Base-by-base conservation (phyloP, 495 filamentous ascomycete species). In the Clavariopsis aquatica region DNA sequence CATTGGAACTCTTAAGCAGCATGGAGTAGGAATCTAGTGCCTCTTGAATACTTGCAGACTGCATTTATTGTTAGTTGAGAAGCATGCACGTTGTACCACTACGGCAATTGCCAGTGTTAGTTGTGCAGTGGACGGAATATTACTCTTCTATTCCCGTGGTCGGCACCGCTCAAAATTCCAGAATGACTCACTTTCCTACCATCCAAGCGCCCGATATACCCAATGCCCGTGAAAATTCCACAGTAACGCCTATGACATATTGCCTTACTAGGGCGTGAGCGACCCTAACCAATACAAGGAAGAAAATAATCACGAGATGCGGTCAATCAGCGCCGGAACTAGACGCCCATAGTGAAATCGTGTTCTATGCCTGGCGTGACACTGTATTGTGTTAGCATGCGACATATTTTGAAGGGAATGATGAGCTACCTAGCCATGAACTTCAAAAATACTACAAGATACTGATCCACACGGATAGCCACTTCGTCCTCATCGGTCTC, bases 311-410 rank as follows among this genome's bases (percentile, higher is more conserved):
- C 23, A 46, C 7, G 29, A 58, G 52, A 5, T 34, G 45, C 4
- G 20, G 12, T 57, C 19, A 47, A 57, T 23, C 36, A 2, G 29
- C 36, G 31, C 19, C 20, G 24, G 55, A 12, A 34, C 49, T 75
- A 97, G 28, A 98, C 87, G 1, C 93, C 91, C 93, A 98, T 98
- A 1, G 94, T 98, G 75, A 95, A 97, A 74, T 98, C 94, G 73
- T 98, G 90, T 78, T 98, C 94, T 74, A 98, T 97, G 15, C 92
- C 92, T 8, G 94, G 94, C 23, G 93, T 97, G 26, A 98, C 93
- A 63, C 89, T 71, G 46, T 24, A 9, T 38, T 34, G 38, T 6
- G 34, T 66, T 49, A 70, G 68, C 38, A 31, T 49, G 41, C 19
- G 8, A 36, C 52, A n/a, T n/a, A n/a, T n/a, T n/a, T n/a, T n/a